phyloP scores from a whole-genome alignment of 2,329 filamentous ascomycete genomes.

The Bisporella sp. region DNA sequence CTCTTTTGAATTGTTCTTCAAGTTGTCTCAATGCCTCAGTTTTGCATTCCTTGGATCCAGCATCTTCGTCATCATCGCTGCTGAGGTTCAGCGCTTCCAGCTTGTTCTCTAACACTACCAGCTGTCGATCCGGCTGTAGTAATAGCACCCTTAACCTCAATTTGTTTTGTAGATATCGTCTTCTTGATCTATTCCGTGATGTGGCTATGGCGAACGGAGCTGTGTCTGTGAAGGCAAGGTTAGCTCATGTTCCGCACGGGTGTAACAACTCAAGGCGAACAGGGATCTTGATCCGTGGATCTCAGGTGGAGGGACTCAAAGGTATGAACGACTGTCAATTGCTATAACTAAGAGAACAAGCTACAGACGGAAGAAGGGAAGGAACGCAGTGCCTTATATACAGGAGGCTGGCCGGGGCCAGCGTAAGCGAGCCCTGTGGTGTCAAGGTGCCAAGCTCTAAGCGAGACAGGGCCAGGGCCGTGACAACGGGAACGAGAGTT shows the following conservation, averaged over 20 bases:
- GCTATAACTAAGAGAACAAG: too few species aligned
- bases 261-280: too few species aligned
- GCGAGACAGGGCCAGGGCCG: too few species aligned
- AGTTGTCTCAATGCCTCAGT: conserved; percentile 15
- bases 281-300: too few species aligned
- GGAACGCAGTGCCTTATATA: too few species aligned
- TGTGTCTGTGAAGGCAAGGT: conserved; percentile 20
- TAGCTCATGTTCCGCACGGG: conserved; percentile 9
- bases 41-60: conserved; percentile 10
- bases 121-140: conserved; percentile 17
- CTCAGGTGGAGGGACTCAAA: too few species aligned
- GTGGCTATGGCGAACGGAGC: conserved; percentile 26
- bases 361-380: too few species aligned
- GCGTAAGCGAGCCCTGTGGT: too few species aligned
- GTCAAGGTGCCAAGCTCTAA: conserved; percentile 14
- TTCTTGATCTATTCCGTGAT: conserved; percentile 27
- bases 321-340: too few species aligned
- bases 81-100: too few species aligned
- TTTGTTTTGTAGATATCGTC: conserved; percentile 23
- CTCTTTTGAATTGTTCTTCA: conserved; percentile 16
- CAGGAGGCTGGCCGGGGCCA: too few species aligned
- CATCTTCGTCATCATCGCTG: conserved; percentile 11
- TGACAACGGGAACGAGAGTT: conserved; percentile 10
- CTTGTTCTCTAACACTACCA: conserved; percentile 19
- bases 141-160: conserved; percentile 23